These are phyloP conservation scores for Fusarium sp. DNA, from an alignment of 2,329 filamentous ascomycete genomes.

Conservation along the genomic window DNA sequence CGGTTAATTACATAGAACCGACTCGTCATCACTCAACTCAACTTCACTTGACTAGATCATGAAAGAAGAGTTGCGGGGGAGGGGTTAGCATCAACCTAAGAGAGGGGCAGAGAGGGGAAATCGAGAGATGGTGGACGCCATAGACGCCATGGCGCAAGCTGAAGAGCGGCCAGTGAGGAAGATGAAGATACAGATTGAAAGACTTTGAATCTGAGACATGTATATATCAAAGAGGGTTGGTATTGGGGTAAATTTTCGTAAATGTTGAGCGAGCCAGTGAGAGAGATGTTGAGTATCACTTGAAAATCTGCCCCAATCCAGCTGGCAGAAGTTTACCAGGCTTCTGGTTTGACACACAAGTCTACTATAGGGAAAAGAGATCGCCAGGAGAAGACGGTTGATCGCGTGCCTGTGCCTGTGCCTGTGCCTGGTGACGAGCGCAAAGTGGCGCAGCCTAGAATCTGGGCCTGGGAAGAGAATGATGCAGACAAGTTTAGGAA, in stretches of 20 bases:
- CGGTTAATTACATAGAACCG: too few species aligned
- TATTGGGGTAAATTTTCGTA: neutral
- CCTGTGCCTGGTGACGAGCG: conserved; percentile 28
- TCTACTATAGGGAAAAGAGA: conserved; percentile 2
- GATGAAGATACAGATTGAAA: neutral
- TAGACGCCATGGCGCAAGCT: conserved; percentile 27
- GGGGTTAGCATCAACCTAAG: conserved; percentile 12
- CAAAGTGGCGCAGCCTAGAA: conserved; percentile 29
- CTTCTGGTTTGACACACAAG: conserved; percentile 1
- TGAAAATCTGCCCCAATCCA: neutral
- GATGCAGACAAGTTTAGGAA: neutral
- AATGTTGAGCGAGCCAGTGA: neutral
- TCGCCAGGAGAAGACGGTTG: conserved; percentile 21
- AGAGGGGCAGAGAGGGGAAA: conserved; percentile 28
- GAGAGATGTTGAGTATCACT: neutral
- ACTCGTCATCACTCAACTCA: too few species aligned
- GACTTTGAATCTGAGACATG: conserved; percentile 1
- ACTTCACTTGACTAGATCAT: conserved; percentile 21
- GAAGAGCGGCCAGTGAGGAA: conserved; percentile 4
- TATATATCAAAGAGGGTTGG: neutral
- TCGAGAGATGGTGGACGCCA: conserved; percentile 1
- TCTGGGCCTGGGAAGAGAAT: conserved; percentile 1
- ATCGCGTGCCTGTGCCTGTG: conserved; percentile 30
- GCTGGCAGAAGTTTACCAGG: conserved; percentile 3
- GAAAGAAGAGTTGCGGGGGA: conserved; percentile 17